phyloP scores from a whole-genome alignment of 345 rosid genomes.

The Gynandropsis gynandra region DNA sequence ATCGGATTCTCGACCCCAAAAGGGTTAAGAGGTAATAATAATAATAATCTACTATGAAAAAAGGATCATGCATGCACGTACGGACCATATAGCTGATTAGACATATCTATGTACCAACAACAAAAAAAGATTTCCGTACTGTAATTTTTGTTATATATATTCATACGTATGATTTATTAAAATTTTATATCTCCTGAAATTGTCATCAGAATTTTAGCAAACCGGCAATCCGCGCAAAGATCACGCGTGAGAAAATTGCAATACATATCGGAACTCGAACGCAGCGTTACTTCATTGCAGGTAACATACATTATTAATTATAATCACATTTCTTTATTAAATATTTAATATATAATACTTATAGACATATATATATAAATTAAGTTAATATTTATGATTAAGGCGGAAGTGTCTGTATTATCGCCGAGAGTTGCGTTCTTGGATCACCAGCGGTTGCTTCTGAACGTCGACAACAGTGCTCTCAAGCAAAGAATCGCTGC shows the following conservation, averaged over 20 bases:
- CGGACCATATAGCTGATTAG: neutral
- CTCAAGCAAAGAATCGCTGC: conserved; percentile 95
- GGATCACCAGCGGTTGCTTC: conserved; percentile 84
- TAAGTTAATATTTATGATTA: conserved; percentile 5
- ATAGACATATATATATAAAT: too few species aligned
- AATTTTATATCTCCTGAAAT: neutral
- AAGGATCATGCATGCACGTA: conserved; percentile 30
- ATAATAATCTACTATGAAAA: neutral
- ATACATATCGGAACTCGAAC: conserved; percentile 91
- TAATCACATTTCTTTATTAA: too few species aligned
- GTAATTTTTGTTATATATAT: too few species aligned
- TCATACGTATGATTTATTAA: neutral
- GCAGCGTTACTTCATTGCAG: conserved; percentile 74
- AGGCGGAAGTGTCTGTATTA: conserved; percentile 84
- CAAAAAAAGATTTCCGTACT: too few species aligned
- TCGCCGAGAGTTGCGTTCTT: conserved; percentile 78
- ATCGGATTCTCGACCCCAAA: conserved; percentile 62
- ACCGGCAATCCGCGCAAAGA: conserved; percentile 90
- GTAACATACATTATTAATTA: conserved; percentile 26
- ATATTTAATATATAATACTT: too few species aligned
- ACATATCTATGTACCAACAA: too few species aligned
- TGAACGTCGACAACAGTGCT: conserved; percentile 75
- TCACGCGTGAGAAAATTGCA: conserved; percentile 88
- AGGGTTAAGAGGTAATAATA: conserved; percentile 71
- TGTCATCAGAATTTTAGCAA: conserved; percentile 66